phyloP scores from a whole-genome alignment of 495 filamentous ascomycete species.

The Lophiotrema nucula region DNA sequence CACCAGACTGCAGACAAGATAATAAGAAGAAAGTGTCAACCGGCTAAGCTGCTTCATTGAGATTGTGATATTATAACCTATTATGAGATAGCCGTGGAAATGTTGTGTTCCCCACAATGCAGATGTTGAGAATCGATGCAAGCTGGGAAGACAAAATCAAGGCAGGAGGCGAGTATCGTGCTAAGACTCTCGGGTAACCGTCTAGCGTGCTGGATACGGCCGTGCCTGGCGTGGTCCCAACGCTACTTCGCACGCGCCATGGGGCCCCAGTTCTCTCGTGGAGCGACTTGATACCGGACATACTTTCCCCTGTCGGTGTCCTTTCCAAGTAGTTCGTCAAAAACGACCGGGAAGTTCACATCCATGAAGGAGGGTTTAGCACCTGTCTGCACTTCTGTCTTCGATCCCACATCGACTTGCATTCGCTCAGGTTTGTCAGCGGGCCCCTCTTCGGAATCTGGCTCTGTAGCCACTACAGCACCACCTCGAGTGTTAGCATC shows the following conservation, averaged over 20 bases:
- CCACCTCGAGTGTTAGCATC: conserved; percentile 28
- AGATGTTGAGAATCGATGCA: no score
- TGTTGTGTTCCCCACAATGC: no score
- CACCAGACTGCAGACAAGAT: no score
- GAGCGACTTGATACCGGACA: conserved; percentile 84
- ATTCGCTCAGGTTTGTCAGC: conserved; percentile 16
- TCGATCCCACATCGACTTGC: conserved; percentile 10
- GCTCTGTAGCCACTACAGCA: conserved; percentile 36
- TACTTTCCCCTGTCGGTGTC: conserved; percentile 62
- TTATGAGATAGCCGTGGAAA: no score
- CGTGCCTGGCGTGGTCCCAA: no score
- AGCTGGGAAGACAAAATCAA: no score
- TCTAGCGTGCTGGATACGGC: no score
- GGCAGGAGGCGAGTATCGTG: no score
- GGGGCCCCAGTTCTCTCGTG: conserved; percentile 88
- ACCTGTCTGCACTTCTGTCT: conserved; percentile 13
- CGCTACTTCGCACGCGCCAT: conserved; percentile 67
- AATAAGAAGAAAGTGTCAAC: no score
- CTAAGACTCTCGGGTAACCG: no score
- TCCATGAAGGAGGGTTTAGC: conserved; percentile 28
- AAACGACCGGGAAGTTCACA: conserved; percentile 63
- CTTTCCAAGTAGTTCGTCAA: conserved; percentile 76
- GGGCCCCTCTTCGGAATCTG: conserved; percentile 35
- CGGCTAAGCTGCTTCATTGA: no score
- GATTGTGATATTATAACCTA: no score